Evolutionary conservation across 495 filamentous ascomycete genomes (phyloP).

Genomic region (Tuber borchii): DNA sequence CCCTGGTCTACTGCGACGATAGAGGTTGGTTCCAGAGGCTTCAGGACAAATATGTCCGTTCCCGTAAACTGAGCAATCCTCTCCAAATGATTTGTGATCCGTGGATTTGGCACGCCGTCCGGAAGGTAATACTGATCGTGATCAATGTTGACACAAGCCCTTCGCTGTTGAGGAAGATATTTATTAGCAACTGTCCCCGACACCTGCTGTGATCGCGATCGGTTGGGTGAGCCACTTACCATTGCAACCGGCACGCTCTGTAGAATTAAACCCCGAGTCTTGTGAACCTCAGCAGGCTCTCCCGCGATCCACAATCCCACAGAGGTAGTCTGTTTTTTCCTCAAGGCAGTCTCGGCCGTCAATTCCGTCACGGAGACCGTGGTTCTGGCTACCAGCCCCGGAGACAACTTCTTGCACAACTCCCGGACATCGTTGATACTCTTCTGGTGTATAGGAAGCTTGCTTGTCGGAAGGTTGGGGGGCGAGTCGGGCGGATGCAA

Average conservation of each 20-base stretch:
- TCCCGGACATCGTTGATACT: constrained; percentile 71
- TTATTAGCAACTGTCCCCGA: constrained; percentile 19
- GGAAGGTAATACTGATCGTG: constrained; percentile 76
- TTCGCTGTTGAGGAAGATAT: constrained; percentile 56
- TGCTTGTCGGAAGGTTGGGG: constrained; percentile 65
- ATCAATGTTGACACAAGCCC: constrained; percentile 86
- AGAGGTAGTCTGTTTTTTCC: constrained; percentile 30
- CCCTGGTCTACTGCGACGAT: constrained; percentile 54
- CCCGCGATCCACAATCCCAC: constrained; percentile 37
- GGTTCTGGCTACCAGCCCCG: constrained; percentile 60
- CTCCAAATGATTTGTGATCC: constrained; percentile 77
- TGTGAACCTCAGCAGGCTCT: constrained; percentile 18
- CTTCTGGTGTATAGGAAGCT: constrained; percentile 78
- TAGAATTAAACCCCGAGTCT: constrained; percentile 35
- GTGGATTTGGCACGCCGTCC: constrained; percentile 57
- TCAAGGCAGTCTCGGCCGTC: constrained; percentile 30
- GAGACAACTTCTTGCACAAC: constrained; percentile 68
- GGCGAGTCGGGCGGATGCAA: constrained; percentile 79
- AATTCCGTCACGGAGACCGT: constrained; percentile 75
- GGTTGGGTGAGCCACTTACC: constrained; percentile 26
- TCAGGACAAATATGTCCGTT: constrained; percentile 87
- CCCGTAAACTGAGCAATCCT: constrained; percentile 76
- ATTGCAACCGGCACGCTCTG: constrained; percentile 31
- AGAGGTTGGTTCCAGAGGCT: constrained; percentile 62
- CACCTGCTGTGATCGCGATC: neutral